A percentile compares a stretch with the other conserved stretches of the same genome.
Evolutionary conservation across 345 rosid genomes (phyloP).

Genomic region (Hibiscus tridactylites): DNA sequence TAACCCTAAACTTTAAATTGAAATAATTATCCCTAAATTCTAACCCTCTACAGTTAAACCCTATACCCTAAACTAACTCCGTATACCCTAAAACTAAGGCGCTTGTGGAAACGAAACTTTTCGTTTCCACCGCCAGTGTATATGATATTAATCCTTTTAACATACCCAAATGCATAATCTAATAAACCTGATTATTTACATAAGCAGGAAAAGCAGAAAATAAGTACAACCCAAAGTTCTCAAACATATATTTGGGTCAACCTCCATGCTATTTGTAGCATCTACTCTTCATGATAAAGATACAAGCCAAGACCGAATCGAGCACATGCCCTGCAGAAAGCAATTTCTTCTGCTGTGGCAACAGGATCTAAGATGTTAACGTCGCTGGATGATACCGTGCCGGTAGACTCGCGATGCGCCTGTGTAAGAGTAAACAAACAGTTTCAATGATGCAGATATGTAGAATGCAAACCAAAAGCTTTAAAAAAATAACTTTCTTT

Average conservation of each 20-base stretch:
- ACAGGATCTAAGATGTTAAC: slow-evolving; percentile 53
- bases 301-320: slow-evolving; percentile 94
- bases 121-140: too few species aligned
- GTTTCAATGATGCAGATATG: background rate
- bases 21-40: too few species aligned
- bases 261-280: slow-evolving; percentile 3
- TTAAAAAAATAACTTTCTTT: background rate
- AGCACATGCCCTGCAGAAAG: slow-evolving; percentile 93
- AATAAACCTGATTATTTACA: slow-evolving; percentile 9
- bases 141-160: too few species aligned
- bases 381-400: slow-evolving; percentile 53
- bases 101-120: too few species aligned
- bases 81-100: too few species aligned
- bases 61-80: too few species aligned
- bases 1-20: too few species aligned
- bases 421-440: slow-evolving; percentile 15
- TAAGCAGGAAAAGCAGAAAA: background rate
- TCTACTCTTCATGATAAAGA: slow-evolving; percentile 72
- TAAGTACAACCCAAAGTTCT: background rate
- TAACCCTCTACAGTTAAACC: too few species aligned
- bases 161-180: background rate
- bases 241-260: background rate
- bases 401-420: slow-evolving; percentile 93
- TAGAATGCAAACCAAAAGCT: background rate
- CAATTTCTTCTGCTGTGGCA: slow-evolving; percentile 89